A percentile compares a stretch with the other conserved stretches of the same genome.
Evolutionary conservation across 495 filamentous ascomycete species (phyloP).

Genomic region (Podospora tetraspora): DNA sequence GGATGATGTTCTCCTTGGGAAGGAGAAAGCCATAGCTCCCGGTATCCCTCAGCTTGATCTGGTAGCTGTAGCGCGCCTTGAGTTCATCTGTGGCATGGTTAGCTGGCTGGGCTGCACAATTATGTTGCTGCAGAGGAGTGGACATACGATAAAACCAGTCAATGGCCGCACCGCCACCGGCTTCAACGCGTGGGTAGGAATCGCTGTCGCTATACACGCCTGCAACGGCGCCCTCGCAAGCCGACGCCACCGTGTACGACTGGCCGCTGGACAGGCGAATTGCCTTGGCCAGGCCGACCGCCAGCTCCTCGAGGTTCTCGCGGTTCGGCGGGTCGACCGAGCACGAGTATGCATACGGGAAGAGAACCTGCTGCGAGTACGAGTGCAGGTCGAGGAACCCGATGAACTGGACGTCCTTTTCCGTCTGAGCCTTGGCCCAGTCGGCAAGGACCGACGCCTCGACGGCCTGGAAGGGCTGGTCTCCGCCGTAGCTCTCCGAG

Average conservation of each 20-base stretch:
- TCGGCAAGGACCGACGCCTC: constrained; percentile 71
- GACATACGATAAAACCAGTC: constrained; percentile 85
- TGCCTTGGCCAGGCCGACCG: constrained; percentile 81
- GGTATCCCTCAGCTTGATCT: constrained; percentile 91
- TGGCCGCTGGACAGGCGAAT: constrained; percentile 73
- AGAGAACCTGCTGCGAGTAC: constrained; percentile 92
- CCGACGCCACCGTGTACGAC: constrained; percentile 73
- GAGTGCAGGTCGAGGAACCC: constrained; percentile 89
- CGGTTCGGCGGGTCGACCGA: constrained; percentile 68
- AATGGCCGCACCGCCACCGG: constrained; percentile 76
- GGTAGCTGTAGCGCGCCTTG: constrained; percentile 76
- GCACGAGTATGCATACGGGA: constrained; percentile 88
- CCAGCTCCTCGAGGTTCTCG: constrained; percentile 88
- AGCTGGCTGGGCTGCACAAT: neutral
- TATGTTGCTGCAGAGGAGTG: neutral
- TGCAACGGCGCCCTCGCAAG: constrained; percentile 75
- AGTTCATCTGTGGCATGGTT: constrained; percentile 51
- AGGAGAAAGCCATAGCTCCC: constrained; percentile 91
- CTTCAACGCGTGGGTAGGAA: constrained; percentile 47
- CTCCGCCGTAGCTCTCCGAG: constrained; percentile 84
- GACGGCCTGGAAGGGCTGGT: constrained; percentile 73
- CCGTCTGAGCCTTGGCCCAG: constrained; percentile 82
- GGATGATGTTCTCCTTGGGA: constrained; percentile 80
- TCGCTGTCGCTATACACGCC: constrained; percentile 28
- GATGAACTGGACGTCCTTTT: constrained; percentile 66